phyloP scores from a whole-genome alignment of 257 asterid genomes.

The Nicotiana otophora region DNA sequence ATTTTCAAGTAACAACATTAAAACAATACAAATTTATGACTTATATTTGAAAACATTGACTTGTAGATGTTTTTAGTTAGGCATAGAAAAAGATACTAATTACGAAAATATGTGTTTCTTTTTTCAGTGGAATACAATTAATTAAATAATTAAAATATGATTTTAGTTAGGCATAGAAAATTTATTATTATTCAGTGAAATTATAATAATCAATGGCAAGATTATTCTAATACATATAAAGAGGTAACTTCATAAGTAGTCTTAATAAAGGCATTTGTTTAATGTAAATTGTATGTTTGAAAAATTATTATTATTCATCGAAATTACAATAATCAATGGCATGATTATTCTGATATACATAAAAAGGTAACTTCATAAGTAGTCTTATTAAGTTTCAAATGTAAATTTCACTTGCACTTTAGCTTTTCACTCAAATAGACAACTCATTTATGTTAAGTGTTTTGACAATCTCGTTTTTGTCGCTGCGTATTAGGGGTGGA shows the following conservation, averaged over 20 bases:
- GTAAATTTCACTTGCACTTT: not conserved
- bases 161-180: no score
- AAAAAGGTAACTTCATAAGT: not conserved
- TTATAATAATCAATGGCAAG: not conserved
- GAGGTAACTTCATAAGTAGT: not conserved
- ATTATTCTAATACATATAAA: not conserved
- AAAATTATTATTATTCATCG: not conserved
- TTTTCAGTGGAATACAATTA: no score
- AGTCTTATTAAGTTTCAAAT: not conserved
- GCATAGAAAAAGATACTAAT: no score
- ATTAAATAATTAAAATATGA: no score
- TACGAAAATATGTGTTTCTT: no score
- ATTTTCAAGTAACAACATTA: not conserved
- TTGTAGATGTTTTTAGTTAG: no score
- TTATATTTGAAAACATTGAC: no score
- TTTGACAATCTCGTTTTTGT: not conserved
- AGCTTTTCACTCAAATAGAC: not conserved
- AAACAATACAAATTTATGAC: no score
- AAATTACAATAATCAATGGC: not conserved
- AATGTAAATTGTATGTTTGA: no score
- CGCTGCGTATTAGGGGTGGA: no score
- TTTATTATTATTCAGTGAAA: not conserved
- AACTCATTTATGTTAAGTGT: not conserved
- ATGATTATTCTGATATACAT: not conserved
- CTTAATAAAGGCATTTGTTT: not conserved